Base-by-base conservation (phyloP, 805 yeast species). In the Kodamaea laetipori region DNA sequence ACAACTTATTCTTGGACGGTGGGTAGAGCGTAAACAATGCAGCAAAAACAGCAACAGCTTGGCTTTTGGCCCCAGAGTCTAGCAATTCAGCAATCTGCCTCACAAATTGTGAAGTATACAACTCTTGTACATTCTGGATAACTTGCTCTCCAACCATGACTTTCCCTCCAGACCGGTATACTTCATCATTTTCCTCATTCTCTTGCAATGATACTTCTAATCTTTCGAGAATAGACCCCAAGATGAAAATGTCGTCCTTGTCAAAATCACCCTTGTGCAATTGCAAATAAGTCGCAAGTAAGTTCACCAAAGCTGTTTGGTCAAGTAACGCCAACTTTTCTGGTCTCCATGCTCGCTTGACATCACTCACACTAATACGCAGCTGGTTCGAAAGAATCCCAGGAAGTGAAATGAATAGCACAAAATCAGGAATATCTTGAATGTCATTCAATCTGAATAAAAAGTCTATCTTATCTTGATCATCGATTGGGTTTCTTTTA, bases 11-110 rank as follows among this genome's bases (percentile, higher is more conserved):
- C 45, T 67, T 70, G 27, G 61, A 49, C 1, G 56, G 49, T 1
- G 78, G 76, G 26, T 62, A 57, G n/a, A 76, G 41, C 21, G 56
- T 54, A 13, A 74, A 55, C 36, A 76, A 52, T 3, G 69, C 44
- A 37, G 67, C 40, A 39, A 59, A 16, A 46, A 59, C 41, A 46
- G 46, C 28, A 28, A 53, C 43, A 1, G 66, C 60, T 4, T 3
- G 2, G 43, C 24, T 34, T 12, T 15, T 31, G 32, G n/a, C 11
- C 12, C 25, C 3, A 4, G 17, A 30, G 15, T 24, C 33, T 16
- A 24, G 27, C 23, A 35, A 16, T 43, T 25, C 21, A 58, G 50
- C 25, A 11, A 56, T 53, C 18, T 48, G 44, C 27, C 52, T 51
- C 16, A 64, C 53, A 44, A 60, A 64, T 1, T 30, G 23, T 1